Evolutionary conservation across 2,329 filamentous ascomycete species (phyloP), one percentile per base, ranked within the genome.

Genomic region (Trichoderma atroviride): DNA sequence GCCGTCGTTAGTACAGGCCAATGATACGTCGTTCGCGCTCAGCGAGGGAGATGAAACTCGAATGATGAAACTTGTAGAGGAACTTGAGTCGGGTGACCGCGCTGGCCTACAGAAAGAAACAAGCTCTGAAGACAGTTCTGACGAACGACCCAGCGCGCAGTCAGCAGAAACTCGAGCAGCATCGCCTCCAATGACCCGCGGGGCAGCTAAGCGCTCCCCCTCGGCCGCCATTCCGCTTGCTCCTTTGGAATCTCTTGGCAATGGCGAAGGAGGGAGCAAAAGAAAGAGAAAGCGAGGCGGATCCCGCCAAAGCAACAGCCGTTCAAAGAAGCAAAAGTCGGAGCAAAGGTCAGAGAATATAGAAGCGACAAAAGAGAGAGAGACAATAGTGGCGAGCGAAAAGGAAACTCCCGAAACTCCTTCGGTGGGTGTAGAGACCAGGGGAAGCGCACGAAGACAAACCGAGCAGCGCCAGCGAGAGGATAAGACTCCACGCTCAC

Each of bases 31-130:
- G 1, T 83, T 83, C 72, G 78, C 78, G 14, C 72, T 82, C 63
- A 83, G 80, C 68, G 81, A 83, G 52, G 80, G 76, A 7, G 84
- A 84, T 58, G 84, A 87, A 69, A 79, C 78, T 40, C 83, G 83
- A 72, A 80, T 86, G 74, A 76, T 84, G 60, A 80, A 82, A 62
- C 78, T 87, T 6, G 81, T 84, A 3, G 81, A 83, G n/a, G 84
- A 86, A 72, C 75, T 87, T 10, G 85, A 86, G 71, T 79, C 82
- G 31, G 78, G 78, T 70, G 61, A 63, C 22, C 29, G 37, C 6
- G 50, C 43, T 11, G 29, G 70, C 14, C 75, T 73, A 19, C 70
- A 70, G 4, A 40, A 37, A 27, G 71, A 73, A 58, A 73, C 72
- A 60, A 70, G 68, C 24, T 58, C 40, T 9, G 71, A 31, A 16